Evolutionary conservation across 2,329 filamentous ascomycete species (phyloP).

Genomic region (Dactylella cylindrospora): DNA sequence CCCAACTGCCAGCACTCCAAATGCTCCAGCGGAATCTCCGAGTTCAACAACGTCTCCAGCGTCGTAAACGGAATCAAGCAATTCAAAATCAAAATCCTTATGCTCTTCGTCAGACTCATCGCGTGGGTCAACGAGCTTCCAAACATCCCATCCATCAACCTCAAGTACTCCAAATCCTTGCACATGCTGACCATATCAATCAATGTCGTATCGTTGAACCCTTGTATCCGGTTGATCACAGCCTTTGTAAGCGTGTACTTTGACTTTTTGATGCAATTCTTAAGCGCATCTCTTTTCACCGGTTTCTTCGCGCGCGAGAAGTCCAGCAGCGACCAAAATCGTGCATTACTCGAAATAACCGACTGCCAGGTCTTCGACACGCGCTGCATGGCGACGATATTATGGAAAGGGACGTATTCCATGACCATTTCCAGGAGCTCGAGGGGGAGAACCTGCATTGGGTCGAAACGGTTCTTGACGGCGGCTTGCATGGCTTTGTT

Average conservation of each 20-base stretch:
- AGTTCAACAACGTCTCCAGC: conserved; percentile 38
- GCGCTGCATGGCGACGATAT: conserved; percentile 52
- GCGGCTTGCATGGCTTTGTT: conserved; percentile 53
- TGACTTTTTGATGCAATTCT: conserved; percentile 42
- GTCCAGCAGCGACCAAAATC: conserved; percentile 56
- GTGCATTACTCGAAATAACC: conserved; percentile 54
- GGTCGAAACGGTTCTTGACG: conserved; percentile 53
- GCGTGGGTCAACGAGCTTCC: conserved; percentile 33
- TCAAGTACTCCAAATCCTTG: conserved; percentile 39
- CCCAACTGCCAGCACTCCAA: conserved; percentile 19
- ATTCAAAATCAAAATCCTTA: conserved; percentile 43
- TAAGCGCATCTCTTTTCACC: conserved; percentile 49
- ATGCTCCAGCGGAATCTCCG: conserved; percentile 20
- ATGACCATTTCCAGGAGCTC: conserved; percentile 57
- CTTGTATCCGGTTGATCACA: conserved; percentile 26
- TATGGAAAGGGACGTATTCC: conserved; percentile 54
- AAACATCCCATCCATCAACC: conserved; percentile 28
- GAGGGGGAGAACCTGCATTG: conserved; percentile 55
- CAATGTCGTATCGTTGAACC: conserved; percentile 29
- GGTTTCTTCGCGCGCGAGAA: conserved; percentile 53
- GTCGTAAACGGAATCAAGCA: conserved; percentile 42
- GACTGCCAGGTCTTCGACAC: conserved; percentile 56
- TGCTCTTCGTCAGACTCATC: conserved; percentile 34
- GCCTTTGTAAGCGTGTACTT: conserved; percentile 40
- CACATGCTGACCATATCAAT: conserved; percentile 38